Evolutionary conservation across 805 yeast species (phyloP).

Genomic region (Cyberlindnera xylosilytica): DNA sequence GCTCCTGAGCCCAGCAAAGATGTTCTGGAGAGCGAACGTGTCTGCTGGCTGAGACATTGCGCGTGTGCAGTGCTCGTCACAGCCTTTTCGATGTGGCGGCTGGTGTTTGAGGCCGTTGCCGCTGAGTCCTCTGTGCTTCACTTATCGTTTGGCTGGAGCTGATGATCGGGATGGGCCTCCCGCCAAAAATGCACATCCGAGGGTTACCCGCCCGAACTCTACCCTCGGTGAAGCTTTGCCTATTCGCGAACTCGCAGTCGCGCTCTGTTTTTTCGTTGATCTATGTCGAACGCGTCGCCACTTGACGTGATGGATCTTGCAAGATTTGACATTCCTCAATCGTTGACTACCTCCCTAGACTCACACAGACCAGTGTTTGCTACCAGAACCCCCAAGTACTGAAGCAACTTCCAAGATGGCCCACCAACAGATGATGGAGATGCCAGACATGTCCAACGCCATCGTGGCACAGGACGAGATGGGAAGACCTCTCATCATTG

Average conservation of each 20-base stretch:
- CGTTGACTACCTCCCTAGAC: too few species aligned
- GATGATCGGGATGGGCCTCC: too few species aligned
- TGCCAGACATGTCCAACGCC: slow-evolving; percentile 96
- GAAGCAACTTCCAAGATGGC: slow-evolving; percentile 25
- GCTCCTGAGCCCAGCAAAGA: slow-evolving; percentile 37
- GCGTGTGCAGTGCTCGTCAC: not conserved
- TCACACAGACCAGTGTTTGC: not conserved
- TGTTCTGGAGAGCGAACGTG: slow-evolving; percentile 32
- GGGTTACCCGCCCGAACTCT: not conserved
- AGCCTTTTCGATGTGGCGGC: too few species aligned
- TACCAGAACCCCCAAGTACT: not conserved
- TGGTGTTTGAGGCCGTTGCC: too few species aligned
- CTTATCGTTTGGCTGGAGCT: slow-evolving; percentile 3
- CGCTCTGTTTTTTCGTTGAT: slow-evolving; percentile 1
- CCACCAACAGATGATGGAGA: slow-evolving; percentile 35
- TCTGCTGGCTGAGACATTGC: slow-evolving; percentile 24
- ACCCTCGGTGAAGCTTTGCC: not conserved
- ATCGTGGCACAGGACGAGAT: slow-evolving; percentile 98
- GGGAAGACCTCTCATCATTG: slow-evolving; percentile 98
- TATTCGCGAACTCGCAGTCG: not conserved
- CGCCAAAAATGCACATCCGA: not conserved
- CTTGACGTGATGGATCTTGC: too few species aligned
- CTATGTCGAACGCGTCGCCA: slow-evolving; percentile 12
- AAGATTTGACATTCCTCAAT: too few species aligned
- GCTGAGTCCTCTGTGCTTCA: not conserved